Percentiles rank a stretch among this genome's conserved stretches.
Evolutionary conservation across 2,329 filamentous ascomycete species (phyloP).

Genomic region (Orbilia quercus): DNA sequence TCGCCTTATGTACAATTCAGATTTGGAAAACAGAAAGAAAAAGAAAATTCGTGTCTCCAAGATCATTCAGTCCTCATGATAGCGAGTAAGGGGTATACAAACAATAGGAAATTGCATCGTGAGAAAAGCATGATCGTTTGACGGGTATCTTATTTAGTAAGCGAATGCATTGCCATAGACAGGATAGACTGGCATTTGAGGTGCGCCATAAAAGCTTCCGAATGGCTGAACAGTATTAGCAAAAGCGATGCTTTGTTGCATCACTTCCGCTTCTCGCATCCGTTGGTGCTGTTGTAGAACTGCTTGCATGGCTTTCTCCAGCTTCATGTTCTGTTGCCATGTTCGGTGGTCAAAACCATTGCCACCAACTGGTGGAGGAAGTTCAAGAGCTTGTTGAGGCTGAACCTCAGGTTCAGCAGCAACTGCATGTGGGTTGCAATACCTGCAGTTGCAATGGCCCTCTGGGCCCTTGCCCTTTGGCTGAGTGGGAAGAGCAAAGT

Average conservation of each 20-base stretch:
- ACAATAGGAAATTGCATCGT: conserved; percentile 54
- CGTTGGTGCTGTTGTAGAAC: conserved; percentile 50
- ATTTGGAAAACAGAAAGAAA: conserved; percentile 29
- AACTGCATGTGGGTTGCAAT: conserved; percentile 42
- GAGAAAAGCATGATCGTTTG: conserved; percentile 44
- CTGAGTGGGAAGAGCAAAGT: conserved; percentile 48
- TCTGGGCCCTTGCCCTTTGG: conserved; percentile 45
- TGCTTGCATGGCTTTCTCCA: conserved; percentile 51
- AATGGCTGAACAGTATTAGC: conserved; percentile 52
- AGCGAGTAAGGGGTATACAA: conserved; percentile 47
- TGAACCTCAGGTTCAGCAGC: conserved; percentile 23
- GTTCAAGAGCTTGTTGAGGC: conserved; percentile 46
- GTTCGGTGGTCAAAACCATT: conserved; percentile 51
- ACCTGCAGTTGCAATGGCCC: conserved; percentile 46
- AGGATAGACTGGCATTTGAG: conserved; percentile 52
- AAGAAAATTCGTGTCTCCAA: conserved; percentile 43
- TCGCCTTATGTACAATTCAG: conserved; percentile 36
- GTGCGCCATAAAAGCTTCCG: conserved; percentile 47
- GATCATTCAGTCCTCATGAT: conserved; percentile 53
- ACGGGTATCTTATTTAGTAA: conserved; percentile 41
- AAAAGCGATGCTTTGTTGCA: conserved; percentile 50
- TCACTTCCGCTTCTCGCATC: conserved; percentile 46
- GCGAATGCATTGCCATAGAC: conserved; percentile 46
- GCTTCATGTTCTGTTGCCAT: conserved; percentile 55
- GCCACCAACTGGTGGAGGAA: conserved; percentile 48